These are phyloP conservation scores for Puccinia triticina DNA, from an alignment of 1,284 basidiomycete genomes.

Conservation along the genomic window DNA sequence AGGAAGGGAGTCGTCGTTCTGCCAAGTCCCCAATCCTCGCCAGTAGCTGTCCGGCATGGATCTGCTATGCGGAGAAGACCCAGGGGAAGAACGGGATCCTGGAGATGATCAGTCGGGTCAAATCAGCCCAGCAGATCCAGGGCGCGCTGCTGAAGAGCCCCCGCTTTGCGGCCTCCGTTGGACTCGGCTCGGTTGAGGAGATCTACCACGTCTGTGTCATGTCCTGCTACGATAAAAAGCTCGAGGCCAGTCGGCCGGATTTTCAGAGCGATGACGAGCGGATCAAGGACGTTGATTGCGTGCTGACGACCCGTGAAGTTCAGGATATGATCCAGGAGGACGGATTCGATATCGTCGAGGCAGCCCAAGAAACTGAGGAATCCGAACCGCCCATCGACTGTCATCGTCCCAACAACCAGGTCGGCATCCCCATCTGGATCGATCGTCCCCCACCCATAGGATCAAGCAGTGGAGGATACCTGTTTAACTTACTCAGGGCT, in stretches of 20 bases:
- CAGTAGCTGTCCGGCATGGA: slow-evolving; percentile 97
- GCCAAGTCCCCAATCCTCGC: slow-evolving; percentile 80
- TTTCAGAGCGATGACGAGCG: slow-evolving; percentile 73
- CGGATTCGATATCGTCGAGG: slow-evolving; percentile 72
- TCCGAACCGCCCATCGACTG: slow-evolving; percentile 68
- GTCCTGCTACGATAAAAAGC: slow-evolving; percentile 99
- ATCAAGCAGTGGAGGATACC: slow-evolving; percentile 68
- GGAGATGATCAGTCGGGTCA: slow-evolving; percentile 81
- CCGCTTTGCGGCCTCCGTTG: slow-evolving; percentile 75
- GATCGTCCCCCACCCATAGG: slow-evolving; percentile 68
- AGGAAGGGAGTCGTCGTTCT: slow-evolving; percentile 39
- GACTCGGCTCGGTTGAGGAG: slow-evolving; percentile 69
- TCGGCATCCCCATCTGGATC: slow-evolving; percentile 65
- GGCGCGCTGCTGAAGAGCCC: slow-evolving; percentile 82
- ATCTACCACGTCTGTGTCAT: slow-evolving; percentile 96
- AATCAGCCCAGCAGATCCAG: slow-evolving; percentile 92
- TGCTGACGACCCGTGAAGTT: slow-evolving; percentile 94
- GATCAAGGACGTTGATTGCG: slow-evolving; percentile 91
- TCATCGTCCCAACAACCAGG: slow-evolving; percentile 60
- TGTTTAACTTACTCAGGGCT: slow-evolving; percentile 60
- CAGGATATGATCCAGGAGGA: slow-evolving; percentile 81
- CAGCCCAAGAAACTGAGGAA: slow-evolving; percentile 61
- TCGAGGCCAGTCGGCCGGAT: slow-evolving; percentile 90
- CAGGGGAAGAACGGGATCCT: slow-evolving; percentile 76
- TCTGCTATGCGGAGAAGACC: slow-evolving; percentile 98